Evolutionary conservation across 805 yeast genomes (phyloP).

Genomic region (Yamadazyma phyllophila): DNA sequence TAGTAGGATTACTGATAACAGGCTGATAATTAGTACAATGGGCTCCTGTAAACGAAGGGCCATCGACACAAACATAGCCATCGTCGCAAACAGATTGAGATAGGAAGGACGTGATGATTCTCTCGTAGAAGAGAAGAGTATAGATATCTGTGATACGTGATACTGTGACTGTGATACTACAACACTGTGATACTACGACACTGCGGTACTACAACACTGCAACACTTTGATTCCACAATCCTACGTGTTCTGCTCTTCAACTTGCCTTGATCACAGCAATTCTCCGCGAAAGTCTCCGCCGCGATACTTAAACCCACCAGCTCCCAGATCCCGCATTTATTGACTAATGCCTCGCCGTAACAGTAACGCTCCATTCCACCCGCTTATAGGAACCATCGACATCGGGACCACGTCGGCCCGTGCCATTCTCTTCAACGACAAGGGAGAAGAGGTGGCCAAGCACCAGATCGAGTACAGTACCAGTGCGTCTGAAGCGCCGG

Average conservation of each 20-base stretch:
- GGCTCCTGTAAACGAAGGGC: no score
- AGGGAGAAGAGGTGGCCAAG: constrained; percentile 77
- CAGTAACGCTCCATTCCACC: constrained; percentile 38
- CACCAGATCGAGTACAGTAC: constrained; percentile 89
- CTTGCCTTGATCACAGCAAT: neutral
- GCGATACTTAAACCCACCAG: neutral
- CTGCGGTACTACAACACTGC: no score
- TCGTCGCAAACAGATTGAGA: neutral
- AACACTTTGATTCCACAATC: no score
- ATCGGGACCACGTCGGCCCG: constrained; percentile 92
- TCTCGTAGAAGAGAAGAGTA: no score
- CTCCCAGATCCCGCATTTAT: neutral
- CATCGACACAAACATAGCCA: neutral
- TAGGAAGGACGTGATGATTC: no score
- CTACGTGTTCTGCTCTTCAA: no score
- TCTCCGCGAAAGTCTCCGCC: neutral
- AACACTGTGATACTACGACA: no score
- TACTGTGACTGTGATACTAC: no score
- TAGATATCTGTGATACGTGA: no score
- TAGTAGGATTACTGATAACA: no score
- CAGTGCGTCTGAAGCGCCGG: constrained; percentile 57
- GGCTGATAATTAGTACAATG: no score
- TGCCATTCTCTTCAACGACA: constrained; percentile 71
- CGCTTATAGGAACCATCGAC: constrained; percentile 70
- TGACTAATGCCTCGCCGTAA: constrained; percentile 42